A percentile compares a stretch with the other conserved stretches of the same genome.
Evolutionary conservation across 805 yeast genomes (phyloP).

Genomic region (Kuraishia hungarica): DNA sequence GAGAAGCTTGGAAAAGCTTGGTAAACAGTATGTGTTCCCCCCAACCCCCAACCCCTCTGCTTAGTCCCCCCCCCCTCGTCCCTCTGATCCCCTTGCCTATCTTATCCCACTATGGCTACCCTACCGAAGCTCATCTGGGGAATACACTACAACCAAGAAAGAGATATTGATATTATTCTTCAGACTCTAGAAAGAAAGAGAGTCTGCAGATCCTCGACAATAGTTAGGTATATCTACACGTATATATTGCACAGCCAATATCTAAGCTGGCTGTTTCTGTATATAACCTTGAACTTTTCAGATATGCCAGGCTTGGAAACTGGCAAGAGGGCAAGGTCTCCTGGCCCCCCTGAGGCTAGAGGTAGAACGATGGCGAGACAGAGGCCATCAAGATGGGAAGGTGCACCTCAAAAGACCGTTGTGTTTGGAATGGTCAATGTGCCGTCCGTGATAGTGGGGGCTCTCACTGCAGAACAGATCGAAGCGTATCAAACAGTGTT

Average conservation of each 20-base stretch:
- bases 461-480: slow-evolving; percentile 67
- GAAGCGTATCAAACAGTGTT: slow-evolving; percentile 62
- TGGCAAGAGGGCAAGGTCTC: not conserved
- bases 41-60: too few relatives aligned
- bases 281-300: not conserved
- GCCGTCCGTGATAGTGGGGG: slow-evolving; percentile 5
- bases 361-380: slow-evolving; percentile 1
- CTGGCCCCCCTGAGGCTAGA: not conserved
- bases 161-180: not conserved
- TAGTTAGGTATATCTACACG: too few relatives aligned
- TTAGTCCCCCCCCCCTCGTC: too few relatives aligned
- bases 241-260: too few relatives aligned
- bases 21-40: too few relatives aligned
- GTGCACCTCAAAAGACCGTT: not conserved
- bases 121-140: not conserved
- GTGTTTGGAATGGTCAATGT: not conserved
- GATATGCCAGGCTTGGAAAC: not conserved
- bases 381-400: slow-evolving; percentile 1
- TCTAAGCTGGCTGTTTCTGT: too few relatives aligned
- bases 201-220: too few relatives aligned
- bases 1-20: too few relatives aligned
- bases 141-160: not conserved
- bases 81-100: too few relatives aligned
- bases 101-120: not conserved
- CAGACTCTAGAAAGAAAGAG: too few relatives aligned